Conservation (phyloP, 768 basidiomycete genomes). For the Leccinum variicolor region DNA sequence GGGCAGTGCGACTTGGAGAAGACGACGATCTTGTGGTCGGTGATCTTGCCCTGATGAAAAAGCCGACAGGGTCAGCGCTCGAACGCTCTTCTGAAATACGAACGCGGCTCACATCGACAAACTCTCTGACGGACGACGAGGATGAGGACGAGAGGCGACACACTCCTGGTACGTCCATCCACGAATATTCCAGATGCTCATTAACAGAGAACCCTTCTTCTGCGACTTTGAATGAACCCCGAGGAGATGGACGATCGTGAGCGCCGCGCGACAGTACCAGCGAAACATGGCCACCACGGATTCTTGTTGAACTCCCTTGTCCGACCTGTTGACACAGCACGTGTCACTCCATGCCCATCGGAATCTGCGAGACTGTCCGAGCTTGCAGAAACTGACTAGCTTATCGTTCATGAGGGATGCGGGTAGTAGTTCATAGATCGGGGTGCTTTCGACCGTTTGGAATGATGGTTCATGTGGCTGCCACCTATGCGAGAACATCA, state of each 20-base stretch:
- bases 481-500: neutral
- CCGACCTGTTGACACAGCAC: neutral
- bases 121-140: conserved; percentile 32
- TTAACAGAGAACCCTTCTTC: neutral
- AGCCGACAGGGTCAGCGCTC: conserved; percentile 32
- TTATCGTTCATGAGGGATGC: neutral
- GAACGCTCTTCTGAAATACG: neutral
- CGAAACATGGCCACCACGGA: neutral
- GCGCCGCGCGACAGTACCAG: neutral
- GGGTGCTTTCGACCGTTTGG: neutral
- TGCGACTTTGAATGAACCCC: neutral
- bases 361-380: neutral
- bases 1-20: conserved; percentile 62
- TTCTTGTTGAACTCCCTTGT: neutral
- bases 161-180: neutral
- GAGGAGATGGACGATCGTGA: neutral
- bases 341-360: neutral
- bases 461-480: neutral
- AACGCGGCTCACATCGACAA: conserved; percentile 38
- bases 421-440: neutral
- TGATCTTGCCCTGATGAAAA: conserved; percentile 44
- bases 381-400: neutral
- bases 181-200: neutral
- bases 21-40: conserved; percentile 49
- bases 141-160: neutral